Percentiles rank a stretch among this genome's conserved stretches.
Evolutionary conservation across 2,329 filamentous ascomycete genomes (phyloP).

Genomic region (Ophiocordyceps australis): DNA sequence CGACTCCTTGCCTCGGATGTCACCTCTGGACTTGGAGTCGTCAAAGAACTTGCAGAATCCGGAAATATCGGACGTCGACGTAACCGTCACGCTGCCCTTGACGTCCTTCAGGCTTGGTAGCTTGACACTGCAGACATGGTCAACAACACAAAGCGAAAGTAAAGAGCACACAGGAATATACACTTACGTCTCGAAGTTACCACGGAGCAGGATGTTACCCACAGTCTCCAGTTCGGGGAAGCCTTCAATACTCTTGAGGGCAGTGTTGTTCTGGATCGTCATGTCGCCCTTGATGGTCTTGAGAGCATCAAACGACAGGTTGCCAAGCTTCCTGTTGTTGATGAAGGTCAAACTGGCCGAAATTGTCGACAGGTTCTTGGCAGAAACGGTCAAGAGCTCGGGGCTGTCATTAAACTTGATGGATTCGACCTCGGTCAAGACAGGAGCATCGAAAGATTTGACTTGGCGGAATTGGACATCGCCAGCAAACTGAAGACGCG

Average conservation of each 20-base stretch:
- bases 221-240: conserved; percentile 54
- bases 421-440: conserved; percentile 48
- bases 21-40: conserved; percentile 17
- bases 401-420: conserved; percentile 70
- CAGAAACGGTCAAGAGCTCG: conserved; percentile 49
- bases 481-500: conserved; percentile 48
- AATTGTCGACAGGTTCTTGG: conserved; percentile 36
- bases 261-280: conserved; percentile 80
- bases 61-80: conserved; percentile 43
- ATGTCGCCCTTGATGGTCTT: conserved; percentile 59
- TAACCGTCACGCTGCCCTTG: conserved; percentile 52
- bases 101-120: conserved; percentile 52
- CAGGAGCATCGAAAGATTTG: conserved; percentile 54
- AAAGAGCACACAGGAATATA: not conserved
- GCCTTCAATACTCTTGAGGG: conserved; percentile 42
- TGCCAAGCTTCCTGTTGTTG: conserved; percentile 43
- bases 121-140: conserved; percentile 34
- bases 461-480: conserved; percentile 50
- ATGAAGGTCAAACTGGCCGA: conserved; percentile 40
- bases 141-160: not conserved
- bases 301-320: conserved; percentile 59
- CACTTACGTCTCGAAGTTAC: conserved; percentile 67
- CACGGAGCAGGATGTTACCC: conserved; percentile 72
- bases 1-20: conserved; percentile 21
- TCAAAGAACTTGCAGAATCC: conserved; percentile 34